Base-by-base conservation (phyloP, 2,329 filamentous ascomycete species). In the Capronia americana region DNA sequence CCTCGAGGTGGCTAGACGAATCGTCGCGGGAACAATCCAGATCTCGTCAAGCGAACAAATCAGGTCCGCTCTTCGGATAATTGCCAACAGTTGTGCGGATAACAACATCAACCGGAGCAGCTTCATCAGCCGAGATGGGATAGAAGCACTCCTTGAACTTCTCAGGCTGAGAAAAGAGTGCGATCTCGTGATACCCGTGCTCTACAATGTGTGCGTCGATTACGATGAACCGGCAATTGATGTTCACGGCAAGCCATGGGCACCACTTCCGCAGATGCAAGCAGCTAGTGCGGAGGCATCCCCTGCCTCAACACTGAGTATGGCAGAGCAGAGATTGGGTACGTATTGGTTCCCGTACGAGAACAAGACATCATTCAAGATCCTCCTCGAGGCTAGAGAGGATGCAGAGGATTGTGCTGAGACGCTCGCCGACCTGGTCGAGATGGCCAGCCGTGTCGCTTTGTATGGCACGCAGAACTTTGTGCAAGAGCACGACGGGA, bases 61-160 rank as follows among this genome's bases (percentile, higher is more conserved):
- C 6, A 54, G 68, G 41, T 63, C 64, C 28, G 67, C 69, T 2
- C 69, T 70, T 34, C 65, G 67, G 17, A 51, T 73, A 12, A 69
- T 73, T 23, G 70, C 71, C 14, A 73, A 73, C 56, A 71, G 71
- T 38, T 73, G 71, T 59, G 71, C 70, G 28, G 71, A 73, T 60
- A 71, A 72, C 60, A 67, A 73, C 53, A 30, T 67, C 50, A 73
- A 72, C 53, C 71, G 71, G 1, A 66, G 57, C 44, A 44, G 68
- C n/a, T 65, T 72, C 28, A 54, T 73, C 20, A 41, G 64, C 23
- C 61, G 69, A 17, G 65, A 50, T 30, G 71, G 70, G 14, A 53
- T 73, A 7, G 58, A 59, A 57, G 50, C 62, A 1, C 54, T 73
- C 34, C 66, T 72, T 53, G 38, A 57, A 24, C 24, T 68, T 4